A percentile compares a stretch with the other conserved stretches of the same genome.
These are phyloP conservation scores for Leptomonas seymouri DNA, from an alignment of 208 protist genomes.

Conservation along the genomic window DNA sequence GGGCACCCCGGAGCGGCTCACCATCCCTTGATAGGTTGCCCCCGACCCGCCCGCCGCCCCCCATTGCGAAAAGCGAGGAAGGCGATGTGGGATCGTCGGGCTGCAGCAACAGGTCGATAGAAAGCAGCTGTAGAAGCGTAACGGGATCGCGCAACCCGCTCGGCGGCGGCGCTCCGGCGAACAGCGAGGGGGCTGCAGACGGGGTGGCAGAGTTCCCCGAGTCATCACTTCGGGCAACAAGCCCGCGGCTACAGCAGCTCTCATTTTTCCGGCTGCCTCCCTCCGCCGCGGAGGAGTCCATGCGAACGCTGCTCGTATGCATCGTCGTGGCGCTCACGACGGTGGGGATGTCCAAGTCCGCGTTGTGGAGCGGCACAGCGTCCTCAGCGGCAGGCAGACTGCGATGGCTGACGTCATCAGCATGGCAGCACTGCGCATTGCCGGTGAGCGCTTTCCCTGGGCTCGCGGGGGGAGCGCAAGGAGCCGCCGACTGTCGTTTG, in stretches of 20 bases:
- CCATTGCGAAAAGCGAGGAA: too few relatives aligned
- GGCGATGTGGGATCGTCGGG: too few relatives aligned
- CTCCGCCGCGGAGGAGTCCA: not conserved
- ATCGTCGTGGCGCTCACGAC: constrained; percentile 8
- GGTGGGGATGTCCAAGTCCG: not conserved
- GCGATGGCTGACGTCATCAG: too few relatives aligned
- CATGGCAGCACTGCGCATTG: too few relatives aligned
- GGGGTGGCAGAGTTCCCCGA: not conserved
- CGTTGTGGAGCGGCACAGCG: not conserved
- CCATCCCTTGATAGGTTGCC: not conserved
- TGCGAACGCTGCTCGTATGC: not conserved
- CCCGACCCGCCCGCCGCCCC: too few relatives aligned
- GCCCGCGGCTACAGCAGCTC: not conserved
- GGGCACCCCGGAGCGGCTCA: not conserved
- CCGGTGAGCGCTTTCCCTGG: too few relatives aligned
- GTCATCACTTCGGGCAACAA: not conserved
- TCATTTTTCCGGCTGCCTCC: too few relatives aligned
- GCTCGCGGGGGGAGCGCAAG: not conserved
- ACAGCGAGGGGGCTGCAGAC: constrained; percentile 2
- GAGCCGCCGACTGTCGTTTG: not conserved
- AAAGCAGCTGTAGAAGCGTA: constrained; percentile 18
- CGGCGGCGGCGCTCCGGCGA: constrained; percentile 1
- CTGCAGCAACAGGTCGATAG: constrained; percentile 8
- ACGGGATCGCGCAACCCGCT: constrained; percentile 20
- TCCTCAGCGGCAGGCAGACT: too few relatives aligned